These are phyloP conservation scores for Scheffersomyces coipomensis DNA, from an alignment of 805 yeast genomes.

Conservation along the genomic window DNA sequence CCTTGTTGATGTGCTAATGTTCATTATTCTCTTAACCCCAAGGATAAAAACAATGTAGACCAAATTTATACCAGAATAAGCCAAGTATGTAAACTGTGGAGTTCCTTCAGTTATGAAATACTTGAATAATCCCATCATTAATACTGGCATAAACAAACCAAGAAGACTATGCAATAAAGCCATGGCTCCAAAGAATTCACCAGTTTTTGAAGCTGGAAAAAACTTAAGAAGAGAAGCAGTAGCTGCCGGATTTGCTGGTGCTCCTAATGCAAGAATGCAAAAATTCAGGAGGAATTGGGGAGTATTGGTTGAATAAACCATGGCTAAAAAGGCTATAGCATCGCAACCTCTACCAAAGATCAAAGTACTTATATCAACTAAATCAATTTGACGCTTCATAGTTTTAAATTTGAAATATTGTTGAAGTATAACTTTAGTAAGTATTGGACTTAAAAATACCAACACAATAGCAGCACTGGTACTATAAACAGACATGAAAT, in stretches of 20 bases:
- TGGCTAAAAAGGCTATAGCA: conserved; percentile 28
- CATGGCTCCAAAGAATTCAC: conserved; percentile 23
- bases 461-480: conserved; percentile 45
- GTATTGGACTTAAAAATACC: conserved; percentile 48
- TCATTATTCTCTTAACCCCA: conserved; percentile 6
- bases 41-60: conserved; percentile 4
- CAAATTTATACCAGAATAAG: conserved; percentile 9
- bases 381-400: conserved; percentile 43
- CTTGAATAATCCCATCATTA: conserved; percentile 45
- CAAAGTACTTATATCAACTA: conserved; percentile 41
- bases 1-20: conserved; percentile 4
- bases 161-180: conserved; percentile 52
- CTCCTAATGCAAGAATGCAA: conserved; percentile 44
- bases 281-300: conserved; percentile 42
- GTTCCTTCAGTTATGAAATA: conserved; percentile 13
- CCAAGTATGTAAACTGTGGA: conserved; percentile 21
- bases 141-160: conserved; percentile 48
- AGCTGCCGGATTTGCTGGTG: conserved; percentile 52
- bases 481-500: conserved; percentile 42
- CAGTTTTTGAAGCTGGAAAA: conserved; percentile 35
- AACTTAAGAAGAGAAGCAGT: conserved; percentile 60
- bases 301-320: conserved; percentile 20
- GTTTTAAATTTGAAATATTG: conserved; percentile 21
- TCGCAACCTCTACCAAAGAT: conserved; percentile 36
- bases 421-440: conserved; percentile 31